Evolutionary conservation across 306 rosid genomes (phyloP), one percentile per base, ranked within the genome.

Genomic region (Corylus heterophylla): DNA sequence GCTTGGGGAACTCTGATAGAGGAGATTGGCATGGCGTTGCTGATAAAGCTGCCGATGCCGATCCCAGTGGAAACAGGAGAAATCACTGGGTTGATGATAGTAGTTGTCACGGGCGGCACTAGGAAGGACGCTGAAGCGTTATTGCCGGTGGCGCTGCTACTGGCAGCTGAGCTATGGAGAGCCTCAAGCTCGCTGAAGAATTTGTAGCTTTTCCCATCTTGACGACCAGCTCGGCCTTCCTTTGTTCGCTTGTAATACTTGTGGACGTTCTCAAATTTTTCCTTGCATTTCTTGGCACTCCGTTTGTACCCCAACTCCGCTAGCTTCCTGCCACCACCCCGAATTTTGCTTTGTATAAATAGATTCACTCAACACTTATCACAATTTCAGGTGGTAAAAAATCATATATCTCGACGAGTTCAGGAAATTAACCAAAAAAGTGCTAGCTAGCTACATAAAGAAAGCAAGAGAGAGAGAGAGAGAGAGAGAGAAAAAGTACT

Each of bases 161-260:
- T 29, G 61, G 58, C 8, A 12, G 61, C 14, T 54, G 75, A 42
- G 78, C 82, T 81, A 59, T 87, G 86, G 12, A 87, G 85, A 18
- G 90, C 90, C 73, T 87, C 90, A 7, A 87, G 84, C 78, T 87
- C 80, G 10, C 78, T 79, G 76, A 87, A 87, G 47, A 87, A 87
- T 64, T 85, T 84, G 84, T 87, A 87, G 22, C 77, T 82, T 44
- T 87, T 87, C 25, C 90, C 90, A 83, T 87, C 88, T 68, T 82
- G 88, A 22, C 90, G 88, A 4, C 88, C 90, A 0, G 86, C 88
- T 14, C 90, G 83, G 48, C 86, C 83, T 82, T 87, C 90, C 62
- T 87, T 87, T 1, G 90, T 87, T 16, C 88, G 73, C 63, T 84
- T 87, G 86, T 84, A 82, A 13, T 87, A 87, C 58, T 84, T 87